These are phyloP conservation scores for Alternaria dauci DNA, from an alignment of 2,329 filamentous ascomycete species.

Conservation along the genomic window DNA sequence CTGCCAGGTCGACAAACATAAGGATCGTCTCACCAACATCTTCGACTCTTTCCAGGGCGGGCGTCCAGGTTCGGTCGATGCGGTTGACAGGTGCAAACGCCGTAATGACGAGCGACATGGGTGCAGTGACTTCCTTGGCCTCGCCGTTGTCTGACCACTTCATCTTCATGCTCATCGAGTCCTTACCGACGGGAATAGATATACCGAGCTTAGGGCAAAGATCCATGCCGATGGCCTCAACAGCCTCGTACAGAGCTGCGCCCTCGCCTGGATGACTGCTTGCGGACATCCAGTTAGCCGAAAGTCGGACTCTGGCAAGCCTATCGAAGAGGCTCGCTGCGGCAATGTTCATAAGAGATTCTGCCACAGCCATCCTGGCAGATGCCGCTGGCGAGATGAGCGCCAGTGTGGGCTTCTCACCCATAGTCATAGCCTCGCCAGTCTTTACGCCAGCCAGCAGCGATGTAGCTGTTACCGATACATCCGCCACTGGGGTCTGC, in stretches of 20 bases:
- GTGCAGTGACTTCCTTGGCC: constrained; percentile 86
- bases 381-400: constrained; percentile 90
- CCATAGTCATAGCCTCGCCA: constrained; percentile 98
- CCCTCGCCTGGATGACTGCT: constrained; percentile 92
- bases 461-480: constrained; percentile 88
- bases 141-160: constrained; percentile 76
- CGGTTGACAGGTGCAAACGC: constrained; percentile 87
- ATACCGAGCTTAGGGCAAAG: constrained; percentile 90
- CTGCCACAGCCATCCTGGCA: constrained; percentile 93
- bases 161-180: constrained; percentile 99
- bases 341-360: constrained; percentile 91
- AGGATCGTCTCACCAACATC: constrained; percentile 89
- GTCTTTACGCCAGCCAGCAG: constrained; percentile 75
- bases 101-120: constrained; percentile 88
- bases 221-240: constrained; percentile 90
- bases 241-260: constrained; percentile 90
- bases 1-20: constrained; percentile 89
- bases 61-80: constrained; percentile 90
- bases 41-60: constrained; percentile 80
- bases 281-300: constrained; percentile 99
- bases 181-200: constrained; percentile 95
- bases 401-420: constrained; percentile 87
- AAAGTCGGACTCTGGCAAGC: constrained; percentile 82
- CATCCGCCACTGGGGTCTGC: constrained; percentile 94
- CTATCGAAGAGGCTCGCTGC: constrained; percentile 78